Base-by-base conservation (phyloP, 139 green algal genomes). In the Chlorella sorokiniana region DNA sequence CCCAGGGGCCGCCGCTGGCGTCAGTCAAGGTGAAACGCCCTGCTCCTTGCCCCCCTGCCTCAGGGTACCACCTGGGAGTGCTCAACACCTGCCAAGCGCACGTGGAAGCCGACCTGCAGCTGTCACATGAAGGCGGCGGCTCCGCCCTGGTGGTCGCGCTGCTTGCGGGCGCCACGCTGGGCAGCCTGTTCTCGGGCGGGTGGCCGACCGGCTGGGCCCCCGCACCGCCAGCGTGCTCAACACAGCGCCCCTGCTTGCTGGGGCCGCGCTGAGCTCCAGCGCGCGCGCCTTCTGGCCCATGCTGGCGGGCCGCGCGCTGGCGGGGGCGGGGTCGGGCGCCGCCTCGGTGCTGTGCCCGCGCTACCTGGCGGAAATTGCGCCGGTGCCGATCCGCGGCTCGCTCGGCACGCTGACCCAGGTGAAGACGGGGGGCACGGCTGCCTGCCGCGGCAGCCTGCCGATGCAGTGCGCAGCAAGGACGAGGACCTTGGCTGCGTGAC, bases 281-380 rank as follows among this genome's bases (percentile, higher is more conserved):
- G 85, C 90, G 3, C 8, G 22, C 37, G 65, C 72, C 59, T 76
- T 88, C 7, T 70, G 35, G 59, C 51, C 40, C 10, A 63, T 86
- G 76, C 56, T 87, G 67, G 35, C 84, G 37, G 91, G 91, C 0
- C 77, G 91, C 2, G 37, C 78, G 10, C 31, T 93, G 10, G 54
- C 76, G 10, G 91, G 91, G 27, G 40, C 91, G 38, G 92, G 86
- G 14, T 72, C 88, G 10, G 92, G 92, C 5, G 79, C 89, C 29
- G 86, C 86, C 29, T 91, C 83, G 2, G 82, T 89, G 44, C 71
- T 90, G 16, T 91, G 94, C 22, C 92, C 92, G 0, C 76, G 91
- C 35, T 96, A 95, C 70, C 77, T 95, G 3, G 69, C 82, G n/a
- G 91, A 95, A 81, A 83, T 93, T 0, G 76, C 91, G 1, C 92